Evolutionary conservation across 129 eudicot species (phyloP), one percentile per base, ranked within the genome.

Genomic region (Pseudognaphalium luteoalbum): DNA sequence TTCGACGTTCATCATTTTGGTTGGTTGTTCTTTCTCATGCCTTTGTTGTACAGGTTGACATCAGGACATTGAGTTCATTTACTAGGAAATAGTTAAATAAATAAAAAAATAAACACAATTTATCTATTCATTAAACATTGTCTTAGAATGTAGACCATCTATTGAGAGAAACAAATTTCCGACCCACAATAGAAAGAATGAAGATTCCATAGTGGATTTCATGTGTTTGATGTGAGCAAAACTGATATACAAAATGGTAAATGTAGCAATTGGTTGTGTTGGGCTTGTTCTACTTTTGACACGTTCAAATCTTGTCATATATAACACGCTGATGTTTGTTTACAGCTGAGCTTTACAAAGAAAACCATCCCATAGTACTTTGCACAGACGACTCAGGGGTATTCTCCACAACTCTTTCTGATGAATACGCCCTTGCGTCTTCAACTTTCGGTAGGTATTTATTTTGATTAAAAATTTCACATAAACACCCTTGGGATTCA

Each of bases 321-420:
- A n/a, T 63, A 63, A 63, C 37, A 63, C 41, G 8, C 37, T 63
- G 7, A 4, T 63, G 42, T 63, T 78, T 56, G 69, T 66, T 80
- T 44, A 80, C 93, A 93, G 98, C 81, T 56, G 86, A 87, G 69
- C 81, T 93, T 63, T 90, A 93, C 61, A 82, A 83, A 29, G 78
- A 76, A 77, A 87, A 88, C 73, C 98, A 93, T 87, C 98, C 98
- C 11, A 73, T 90, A 60, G 80, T 84, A 67, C 75, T 93, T 37
- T 93, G 98, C 85, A 93, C 98, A 0, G 98, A 93, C 29, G 98
- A 93, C 84, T 34, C 86, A 20, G 97, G 98, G 50, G 96, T 91
- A 73, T 93, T 93, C 84, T 93, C 97, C 11, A 93, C 98, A 67
- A 87, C 76, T 78, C 80, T 93, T 28, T 90, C 98, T 16, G 63